Evolutionary conservation across 2,329 filamentous ascomycete species (phyloP).

Genomic region (Dendryphion nanum): DNA sequence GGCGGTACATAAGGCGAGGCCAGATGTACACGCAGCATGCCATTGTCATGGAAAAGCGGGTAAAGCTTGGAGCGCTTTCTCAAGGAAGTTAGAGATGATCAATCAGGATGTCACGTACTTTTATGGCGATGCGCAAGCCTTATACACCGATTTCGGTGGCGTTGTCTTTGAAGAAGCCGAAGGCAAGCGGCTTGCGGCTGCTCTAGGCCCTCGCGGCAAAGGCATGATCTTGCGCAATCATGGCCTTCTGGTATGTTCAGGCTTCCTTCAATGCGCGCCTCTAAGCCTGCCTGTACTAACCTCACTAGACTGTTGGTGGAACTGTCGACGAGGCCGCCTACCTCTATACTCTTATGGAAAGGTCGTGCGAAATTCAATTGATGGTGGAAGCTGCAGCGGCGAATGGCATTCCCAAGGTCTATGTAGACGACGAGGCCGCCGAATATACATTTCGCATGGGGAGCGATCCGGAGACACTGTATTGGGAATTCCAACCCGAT

Average conservation of each 20-base stretch:
- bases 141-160: conserved; percentile 65
- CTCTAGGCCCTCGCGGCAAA: conserved; percentile 61
- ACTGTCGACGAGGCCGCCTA: conserved; percentile 76
- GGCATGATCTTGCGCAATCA: conserved; percentile 69
- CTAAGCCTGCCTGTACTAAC: too few relatives aligned
- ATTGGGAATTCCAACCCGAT: conserved; percentile 54
- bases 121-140: conserved; percentile 60
- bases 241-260: conserved; percentile 64
- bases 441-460: conserved; percentile 52
- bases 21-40: conserved; percentile 65
- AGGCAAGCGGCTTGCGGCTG: conserved; percentile 61
- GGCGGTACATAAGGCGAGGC: conserved; percentile 64
- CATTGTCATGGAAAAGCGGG: conserved; percentile 67
- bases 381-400: conserved; percentile 65
- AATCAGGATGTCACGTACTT: conserved; percentile 67
- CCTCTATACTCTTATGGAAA: conserved; percentile 66
- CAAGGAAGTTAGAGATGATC: conserved; percentile 65
- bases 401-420: conserved; percentile 51
- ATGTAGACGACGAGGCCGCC: conserved; percentile 57
- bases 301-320: conserved; percentile 56
- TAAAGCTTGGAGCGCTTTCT: conserved; percentile 67
- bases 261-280: too few relatives aligned
- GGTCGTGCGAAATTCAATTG: conserved; percentile 67
- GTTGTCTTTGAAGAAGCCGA: conserved; percentile 64
- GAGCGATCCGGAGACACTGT: conserved; percentile 49